Evolutionary conservation across 139 green algal species (phyloP).

Genomic region (Tetraselmis chui): DNA sequence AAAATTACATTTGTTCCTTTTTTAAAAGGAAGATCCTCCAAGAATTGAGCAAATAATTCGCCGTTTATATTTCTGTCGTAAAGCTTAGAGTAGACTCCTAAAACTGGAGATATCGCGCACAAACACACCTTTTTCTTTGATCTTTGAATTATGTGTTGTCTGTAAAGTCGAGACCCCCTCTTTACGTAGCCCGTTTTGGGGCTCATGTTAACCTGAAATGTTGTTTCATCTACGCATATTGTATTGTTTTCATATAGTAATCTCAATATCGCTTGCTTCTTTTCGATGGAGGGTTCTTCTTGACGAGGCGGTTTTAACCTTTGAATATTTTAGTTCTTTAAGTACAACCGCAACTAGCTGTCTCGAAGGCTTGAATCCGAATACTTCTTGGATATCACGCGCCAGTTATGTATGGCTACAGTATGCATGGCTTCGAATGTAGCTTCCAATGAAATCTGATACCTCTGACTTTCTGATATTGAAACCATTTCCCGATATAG

Average conservation of each 20-base stretch:
- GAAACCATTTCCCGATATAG: too few relatives aligned
- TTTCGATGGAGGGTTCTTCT: neutral
- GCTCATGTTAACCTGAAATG: neutral
- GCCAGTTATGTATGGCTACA: too few relatives aligned
- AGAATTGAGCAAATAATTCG: neutral
- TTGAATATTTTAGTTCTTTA: too few relatives aligned
- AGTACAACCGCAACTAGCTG: too few relatives aligned
- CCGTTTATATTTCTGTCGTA: neutral
- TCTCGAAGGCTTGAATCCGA: too few relatives aligned
- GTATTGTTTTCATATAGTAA: neutral
- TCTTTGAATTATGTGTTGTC: neutral
- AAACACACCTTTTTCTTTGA: neutral
- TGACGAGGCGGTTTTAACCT: too few relatives aligned
- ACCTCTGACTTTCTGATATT: too few relatives aligned
- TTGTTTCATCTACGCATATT: neutral
- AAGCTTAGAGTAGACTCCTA: neutral
- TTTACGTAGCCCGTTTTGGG: neutral
- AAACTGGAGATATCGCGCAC: neutral
- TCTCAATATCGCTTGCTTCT: neutral
- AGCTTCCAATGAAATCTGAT: too few relatives aligned
- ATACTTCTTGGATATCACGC: too few relatives aligned
- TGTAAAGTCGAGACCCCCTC: neutral
- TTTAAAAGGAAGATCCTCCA: neutral
- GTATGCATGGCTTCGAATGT: too few relatives aligned
- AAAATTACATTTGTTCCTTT: neutral